A percentile compares a stretch with the other conserved stretches of the same genome.
These are phyloP conservation scores for Chamaenerion angustifolium DNA, from an alignment of 345 rosid genomes.

Conservation along the genomic window DNA sequence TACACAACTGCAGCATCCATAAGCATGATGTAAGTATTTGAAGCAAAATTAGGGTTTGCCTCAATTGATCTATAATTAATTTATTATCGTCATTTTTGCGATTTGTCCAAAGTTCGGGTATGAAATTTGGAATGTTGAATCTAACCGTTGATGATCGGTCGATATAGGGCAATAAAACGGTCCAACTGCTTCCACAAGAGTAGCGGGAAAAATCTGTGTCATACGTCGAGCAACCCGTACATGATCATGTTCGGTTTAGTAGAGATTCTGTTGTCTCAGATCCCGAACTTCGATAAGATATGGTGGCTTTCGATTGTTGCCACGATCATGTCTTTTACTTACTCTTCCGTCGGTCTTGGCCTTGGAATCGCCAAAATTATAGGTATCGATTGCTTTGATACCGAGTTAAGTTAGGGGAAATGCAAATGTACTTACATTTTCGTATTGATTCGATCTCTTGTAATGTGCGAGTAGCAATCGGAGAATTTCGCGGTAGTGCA, in stretches of 20 bases:
- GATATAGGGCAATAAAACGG: constrained; percentile 4
- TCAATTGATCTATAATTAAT: no score
- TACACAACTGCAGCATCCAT: constrained; percentile 27
- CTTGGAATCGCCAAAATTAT: constrained; percentile 30
- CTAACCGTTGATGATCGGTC: no score
- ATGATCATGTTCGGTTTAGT: constrained; percentile 19
- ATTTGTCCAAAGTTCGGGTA: no score
- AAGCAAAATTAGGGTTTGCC: no score
- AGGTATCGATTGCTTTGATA: constrained; percentile 8
- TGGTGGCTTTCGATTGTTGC: constrained; percentile 32
- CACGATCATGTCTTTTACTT: constrained; percentile 32
- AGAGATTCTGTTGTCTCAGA: constrained; percentile 26
- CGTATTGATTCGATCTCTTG: no score
- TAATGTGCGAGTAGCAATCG: constrained; percentile 21
- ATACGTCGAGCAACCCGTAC: neutral
- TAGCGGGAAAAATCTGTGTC: neutral
- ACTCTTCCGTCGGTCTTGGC: constrained; percentile 31
- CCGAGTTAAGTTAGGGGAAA: no score
- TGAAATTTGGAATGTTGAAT: no score
- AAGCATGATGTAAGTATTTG: constrained; percentile 23
- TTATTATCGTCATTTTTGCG: no score
- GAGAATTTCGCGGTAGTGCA: constrained; percentile 42
- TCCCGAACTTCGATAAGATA: constrained; percentile 34
- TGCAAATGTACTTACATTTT: no score
- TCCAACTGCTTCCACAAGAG: constrained; percentile 8